phyloP scores from a whole-genome alignment of 2,329 filamentous ascomycete species.

The Fusarium sp. region DNA sequence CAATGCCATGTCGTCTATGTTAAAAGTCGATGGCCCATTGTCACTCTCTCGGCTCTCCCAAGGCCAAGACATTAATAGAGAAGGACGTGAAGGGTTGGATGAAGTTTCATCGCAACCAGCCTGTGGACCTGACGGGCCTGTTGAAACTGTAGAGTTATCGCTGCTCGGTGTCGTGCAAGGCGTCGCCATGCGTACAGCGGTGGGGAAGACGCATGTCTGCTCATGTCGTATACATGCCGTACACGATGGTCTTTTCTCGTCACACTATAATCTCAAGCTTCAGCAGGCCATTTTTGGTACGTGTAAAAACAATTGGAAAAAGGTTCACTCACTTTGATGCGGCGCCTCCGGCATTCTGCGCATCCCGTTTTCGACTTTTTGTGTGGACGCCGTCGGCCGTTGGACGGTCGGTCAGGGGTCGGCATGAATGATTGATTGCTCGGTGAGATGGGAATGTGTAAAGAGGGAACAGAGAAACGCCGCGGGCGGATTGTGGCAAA shows the following conservation, averaged over 20 bases:
- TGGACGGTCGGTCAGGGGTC: neutral
- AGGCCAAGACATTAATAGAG: neutral
- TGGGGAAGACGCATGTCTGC: neutral
- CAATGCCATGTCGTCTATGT: neutral
- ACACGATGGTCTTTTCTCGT: neutral
- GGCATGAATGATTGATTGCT: neutral
- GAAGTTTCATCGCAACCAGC: neutral
- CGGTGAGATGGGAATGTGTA: too few species aligned
- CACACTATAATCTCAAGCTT: neutral
- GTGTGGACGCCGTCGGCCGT: neutral
- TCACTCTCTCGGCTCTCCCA: neutral
- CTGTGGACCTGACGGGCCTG: neutral
- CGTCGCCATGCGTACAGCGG: neutral
- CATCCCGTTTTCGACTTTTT: neutral
- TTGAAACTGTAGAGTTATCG: neutral
- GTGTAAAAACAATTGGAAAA: rapidly evolving
- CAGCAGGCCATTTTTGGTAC: too few species aligned
- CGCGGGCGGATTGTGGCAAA: too few species aligned
- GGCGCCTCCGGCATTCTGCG: neutral
- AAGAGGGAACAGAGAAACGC: too few species aligned
- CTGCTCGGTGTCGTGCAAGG: neutral
- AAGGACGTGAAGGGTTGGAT: neutral
- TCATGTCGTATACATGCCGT: neutral
- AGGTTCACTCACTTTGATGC: neutral
- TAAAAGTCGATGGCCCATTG: neutral